Evolutionary conservation across 2,329 filamentous ascomycete genomes (phyloP).

Genomic region (Huntiella bhutanensis): DNA sequence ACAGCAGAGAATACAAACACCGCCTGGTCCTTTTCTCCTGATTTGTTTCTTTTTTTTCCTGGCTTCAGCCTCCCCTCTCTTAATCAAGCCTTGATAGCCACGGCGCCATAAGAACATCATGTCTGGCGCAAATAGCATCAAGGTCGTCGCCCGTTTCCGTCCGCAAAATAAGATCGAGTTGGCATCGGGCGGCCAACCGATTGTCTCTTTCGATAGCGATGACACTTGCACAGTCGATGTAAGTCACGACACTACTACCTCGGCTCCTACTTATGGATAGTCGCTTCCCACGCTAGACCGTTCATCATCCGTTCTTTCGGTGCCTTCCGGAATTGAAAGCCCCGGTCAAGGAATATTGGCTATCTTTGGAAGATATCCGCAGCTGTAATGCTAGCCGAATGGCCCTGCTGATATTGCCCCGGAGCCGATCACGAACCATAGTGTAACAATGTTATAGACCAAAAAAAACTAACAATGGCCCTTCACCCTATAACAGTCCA

Average conservation of each 20-base stretch:
- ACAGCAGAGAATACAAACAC: too few relatives aligned
- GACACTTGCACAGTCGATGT: slow-evolving; percentile 80
- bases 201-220: slow-evolving; percentile 72
- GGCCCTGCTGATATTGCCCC: too few relatives aligned
- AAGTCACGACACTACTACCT: slow-evolving; percentile 22
- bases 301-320: too few relatives aligned
- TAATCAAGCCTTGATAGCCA: slow-evolving; percentile 3
- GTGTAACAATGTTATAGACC: too few relatives aligned
- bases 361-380: too few relatives aligned
- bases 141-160: slow-evolving; percentile 93
- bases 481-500: slow-evolving; percentile 36
- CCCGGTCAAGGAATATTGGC: too few relatives aligned
- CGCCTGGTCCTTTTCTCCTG: not conserved
- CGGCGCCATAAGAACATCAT: slow-evolving; percentile 21
- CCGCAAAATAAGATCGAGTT: slow-evolving; percentile 93
- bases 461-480: too few relatives aligned
- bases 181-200: slow-evolving; percentile 73
- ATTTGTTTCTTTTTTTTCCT: not conserved
- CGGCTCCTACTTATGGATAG: not conserved
- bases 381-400: too few relatives aligned
- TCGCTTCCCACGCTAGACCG: too few relatives aligned
- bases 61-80: not conserved
- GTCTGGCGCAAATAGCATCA: slow-evolving; percentile 45
- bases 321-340: too few relatives aligned
- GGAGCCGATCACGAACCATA: too few relatives aligned